A percentile compares a stretch with the other conserved stretches of the same genome.
These are phyloP conservation scores for Lachnellula occidentalis DNA, from an alignment of 2,329 filamentous ascomycete species.

Conservation along the genomic window DNA sequence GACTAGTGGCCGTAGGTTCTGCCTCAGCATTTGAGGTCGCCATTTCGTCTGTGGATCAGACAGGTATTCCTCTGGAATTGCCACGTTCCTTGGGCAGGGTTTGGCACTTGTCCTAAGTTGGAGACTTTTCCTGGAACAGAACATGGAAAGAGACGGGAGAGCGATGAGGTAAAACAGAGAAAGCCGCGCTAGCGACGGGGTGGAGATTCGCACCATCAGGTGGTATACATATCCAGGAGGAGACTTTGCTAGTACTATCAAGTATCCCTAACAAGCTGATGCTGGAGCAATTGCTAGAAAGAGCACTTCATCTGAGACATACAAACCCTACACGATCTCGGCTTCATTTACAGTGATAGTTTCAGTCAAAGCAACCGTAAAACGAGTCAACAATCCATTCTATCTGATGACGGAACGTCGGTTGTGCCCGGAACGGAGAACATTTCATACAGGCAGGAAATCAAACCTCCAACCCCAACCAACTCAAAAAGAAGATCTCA, in stretches of 20 bases:
- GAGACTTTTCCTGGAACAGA: background rate
- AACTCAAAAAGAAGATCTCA: slow-evolving; percentile 1
- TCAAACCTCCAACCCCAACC: slow-evolving; percentile 2
- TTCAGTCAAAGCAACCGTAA: background rate
- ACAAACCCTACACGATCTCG: background rate
- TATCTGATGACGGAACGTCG: background rate
- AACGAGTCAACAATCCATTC: background rate
- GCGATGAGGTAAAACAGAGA: background rate
- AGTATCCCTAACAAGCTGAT: background rate
- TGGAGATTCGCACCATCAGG: background rate
- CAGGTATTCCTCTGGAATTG: background rate
- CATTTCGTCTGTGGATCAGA: background rate
- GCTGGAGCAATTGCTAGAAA: too few species aligned
- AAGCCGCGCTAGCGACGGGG: background rate
- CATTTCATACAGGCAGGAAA: background rate
- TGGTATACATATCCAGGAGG: background rate
- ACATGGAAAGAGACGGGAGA: background rate
- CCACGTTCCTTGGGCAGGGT: background rate
- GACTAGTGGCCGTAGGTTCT: background rate
- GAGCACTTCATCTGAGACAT: background rate
- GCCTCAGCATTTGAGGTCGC: background rate
- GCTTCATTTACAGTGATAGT: background rate
- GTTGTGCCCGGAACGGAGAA: background rate
- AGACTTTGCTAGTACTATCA: background rate
- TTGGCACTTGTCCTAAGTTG: background rate